A percentile compares a stretch with the other conserved stretches of the same genome.
These are phyloP conservation scores for Croton setiger DNA, from an alignment of 441 rosid genomes.

Conservation along the genomic window DNA sequence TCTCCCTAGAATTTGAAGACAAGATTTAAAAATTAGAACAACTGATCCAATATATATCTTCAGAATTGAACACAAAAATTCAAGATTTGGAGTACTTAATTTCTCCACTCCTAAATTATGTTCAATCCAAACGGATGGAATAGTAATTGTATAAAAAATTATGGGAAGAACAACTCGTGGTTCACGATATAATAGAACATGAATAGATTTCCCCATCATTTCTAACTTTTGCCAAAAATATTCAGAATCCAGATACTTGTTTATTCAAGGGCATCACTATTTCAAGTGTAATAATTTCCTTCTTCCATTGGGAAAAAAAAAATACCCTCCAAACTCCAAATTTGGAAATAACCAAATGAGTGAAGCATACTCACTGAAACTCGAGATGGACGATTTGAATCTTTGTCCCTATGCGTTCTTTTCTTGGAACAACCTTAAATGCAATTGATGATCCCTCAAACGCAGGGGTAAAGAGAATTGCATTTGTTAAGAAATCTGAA, in stretches of 20 bases:
- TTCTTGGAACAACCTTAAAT: conserved; percentile 44
- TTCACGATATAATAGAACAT: background rate
- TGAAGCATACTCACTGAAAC: conserved; percentile 42
- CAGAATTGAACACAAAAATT: background rate
- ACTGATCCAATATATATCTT: background rate
- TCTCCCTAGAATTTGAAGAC: background rate
- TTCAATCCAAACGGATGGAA: too few species aligned
- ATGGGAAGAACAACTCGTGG: background rate
- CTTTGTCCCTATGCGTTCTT: conserved; percentile 55
- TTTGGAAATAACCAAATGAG: background rate
- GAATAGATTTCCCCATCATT: background rate
- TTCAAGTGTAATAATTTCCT: background rate
- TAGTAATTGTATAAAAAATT: background rate
- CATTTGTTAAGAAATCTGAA: conserved; percentile 54
- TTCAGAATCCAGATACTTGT: background rate
- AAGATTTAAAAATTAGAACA: background rate
- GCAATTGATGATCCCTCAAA: conserved; percentile 47
- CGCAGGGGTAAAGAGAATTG: conserved; percentile 56
- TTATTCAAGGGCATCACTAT: too few species aligned
- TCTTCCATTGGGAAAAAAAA: background rate
- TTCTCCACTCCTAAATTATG: background rate
- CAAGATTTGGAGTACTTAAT: background rate
- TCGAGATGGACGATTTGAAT: conserved; percentile 66
- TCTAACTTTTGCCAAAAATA: background rate
- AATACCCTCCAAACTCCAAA: background rate